phyloP scores from a whole-genome alignment of 129 eudicot genomes.

The Helianthus annuus region HanXRQr2.0-SUNRISE NC_035445.2:129353705-129354204 shows the following conservation, averaged over 20 bases:
- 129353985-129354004: conserved; percentile 25
- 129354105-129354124: neutral
- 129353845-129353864: too few relatives aligned
- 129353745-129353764: too few relatives aligned
- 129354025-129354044: neutral
- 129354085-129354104: neutral
- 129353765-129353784: too few relatives aligned
- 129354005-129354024: neutral
- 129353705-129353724: too few relatives aligned
- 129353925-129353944: conserved; percentile 21
- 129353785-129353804: too few relatives aligned
- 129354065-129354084: neutral
- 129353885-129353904: neutral
- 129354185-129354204: too few relatives aligned
- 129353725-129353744: too few relatives aligned
- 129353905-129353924: neutral
- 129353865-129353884: conserved; percentile 6
- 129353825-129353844: too few relatives aligned
- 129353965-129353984: neutral
- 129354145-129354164: neutral
- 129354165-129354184: neutral
- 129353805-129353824: too few relatives aligned
- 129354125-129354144: neutral
- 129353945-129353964: conserved; percentile 13
- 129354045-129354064: too few relatives aligned